Base-by-base conservation (phyloP, 495 filamentous ascomycete genomes). In the Corynascus novoguineensis region DNA sequence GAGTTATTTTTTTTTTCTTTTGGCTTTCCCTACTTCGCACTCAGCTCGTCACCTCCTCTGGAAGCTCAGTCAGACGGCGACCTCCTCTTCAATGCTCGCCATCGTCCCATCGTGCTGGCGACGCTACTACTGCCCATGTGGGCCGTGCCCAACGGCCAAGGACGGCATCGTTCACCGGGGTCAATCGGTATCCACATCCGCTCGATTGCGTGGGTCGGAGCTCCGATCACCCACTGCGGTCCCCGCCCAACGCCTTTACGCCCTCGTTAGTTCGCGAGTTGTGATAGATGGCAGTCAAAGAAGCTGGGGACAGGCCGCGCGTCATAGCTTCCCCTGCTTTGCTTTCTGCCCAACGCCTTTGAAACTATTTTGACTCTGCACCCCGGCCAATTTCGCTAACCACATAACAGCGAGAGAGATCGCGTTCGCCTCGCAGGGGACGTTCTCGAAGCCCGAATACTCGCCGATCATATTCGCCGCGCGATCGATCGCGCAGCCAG, bases 381-480 rank as follows among this genome's bases (percentile, higher is more conserved):
- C 11, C 48, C 42, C 24, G 29, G 35, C 55, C 59, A 66, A n/a
- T n/a, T 41, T 70, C 61, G 68, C 78, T 79, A 66, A 81, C n/a
- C 68, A 57, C 45, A 38, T 70, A 66, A 55, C 82, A 96, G 90
- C 91, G 92, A 73, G 92, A 96, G 83, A 87, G 93, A 75, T 93
- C 90, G 75, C 89, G 91, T 72, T 93, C 89, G 60, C 90, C 90
- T 64, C 85, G 91, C 73, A 87, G 91, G 75, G 90, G 90, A 63
- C 77, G 77, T 62, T 82, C 79, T 57, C 68, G 78, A 58, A 80
- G 76, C 62, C 77, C 75, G 46, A 73, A 61, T 44, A 61, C 73
- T 69, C 87, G 92, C 67, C 89, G 92, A 64, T 96, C 92, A 42
- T 96, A 95, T 73, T 93, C 90, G 38, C 89, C 92, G 57, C 90